Percentiles rank a stretch among this genome's conserved stretches.
These are phyloP conservation scores for Tolypocladium sp. DNA, from an alignment of 2,329 filamentous ascomycete genomes.

Conservation along the genomic window DNA sequence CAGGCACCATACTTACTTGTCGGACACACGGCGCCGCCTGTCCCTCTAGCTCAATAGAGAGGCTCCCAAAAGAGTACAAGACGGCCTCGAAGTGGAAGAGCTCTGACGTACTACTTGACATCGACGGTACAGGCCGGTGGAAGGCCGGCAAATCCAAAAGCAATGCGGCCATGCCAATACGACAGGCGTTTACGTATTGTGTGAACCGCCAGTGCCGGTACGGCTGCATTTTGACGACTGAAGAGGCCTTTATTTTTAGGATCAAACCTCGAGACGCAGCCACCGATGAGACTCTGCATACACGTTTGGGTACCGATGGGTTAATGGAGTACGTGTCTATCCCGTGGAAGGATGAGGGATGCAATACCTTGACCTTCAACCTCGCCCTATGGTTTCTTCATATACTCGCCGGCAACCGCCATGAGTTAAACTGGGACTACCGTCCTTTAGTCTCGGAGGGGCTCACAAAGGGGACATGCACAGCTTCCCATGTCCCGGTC, in stretches of 20 bases:
- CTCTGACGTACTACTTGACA: not conserved
- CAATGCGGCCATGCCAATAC: not conserved
- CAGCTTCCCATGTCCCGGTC: not conserved
- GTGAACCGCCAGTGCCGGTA: not conserved
- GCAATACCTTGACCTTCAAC: not conserved
- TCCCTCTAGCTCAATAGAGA: not conserved
- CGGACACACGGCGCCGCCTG: not conserved
- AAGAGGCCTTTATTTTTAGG: not conserved
- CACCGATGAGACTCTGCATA: not conserved
- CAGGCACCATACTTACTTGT: not conserved
- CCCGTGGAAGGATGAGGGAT: not conserved
- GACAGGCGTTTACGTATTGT: not conserved
- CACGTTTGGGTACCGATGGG: not conserved
- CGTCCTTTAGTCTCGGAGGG: not conserved
- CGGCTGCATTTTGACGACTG: not conserved
- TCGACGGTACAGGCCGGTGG: not conserved
- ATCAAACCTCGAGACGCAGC: not conserved
- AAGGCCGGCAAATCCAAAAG: not conserved
- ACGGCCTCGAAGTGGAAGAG: not conserved
- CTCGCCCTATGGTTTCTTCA: not conserved
- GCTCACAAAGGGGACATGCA: not conserved
- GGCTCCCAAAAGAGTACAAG: not conserved
- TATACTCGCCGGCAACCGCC: not conserved
- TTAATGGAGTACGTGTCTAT: not conserved
- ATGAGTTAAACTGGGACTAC: not conserved